A percentile compares a stretch with the other conserved stretches of the same genome.
phyloP scores from a whole-genome alignment of 306 rosid genomes.

The Carpinus viminea region DNA sequence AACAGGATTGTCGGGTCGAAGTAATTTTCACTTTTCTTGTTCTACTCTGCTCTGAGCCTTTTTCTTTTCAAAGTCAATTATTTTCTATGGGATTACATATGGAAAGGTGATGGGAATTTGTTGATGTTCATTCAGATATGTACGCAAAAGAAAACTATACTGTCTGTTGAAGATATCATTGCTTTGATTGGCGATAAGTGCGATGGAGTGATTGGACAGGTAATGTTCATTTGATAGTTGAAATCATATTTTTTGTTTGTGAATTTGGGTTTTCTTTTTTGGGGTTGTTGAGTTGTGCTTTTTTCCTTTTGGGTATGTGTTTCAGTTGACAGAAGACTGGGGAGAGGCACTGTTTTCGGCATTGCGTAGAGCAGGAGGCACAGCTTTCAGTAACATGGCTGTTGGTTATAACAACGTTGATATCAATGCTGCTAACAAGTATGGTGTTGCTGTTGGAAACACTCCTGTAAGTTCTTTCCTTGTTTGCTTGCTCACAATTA shows the following conservation, averaged over 20 bases:
- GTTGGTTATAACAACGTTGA: conserved; percentile 97
- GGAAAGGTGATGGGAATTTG: conserved; percentile 13
- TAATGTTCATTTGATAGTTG: conserved; percentile 5
- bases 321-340: conserved; percentile 98
- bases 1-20: conserved; percentile 90
- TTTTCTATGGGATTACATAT: background rate
- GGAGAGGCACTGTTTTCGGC: conserved; percentile 95
- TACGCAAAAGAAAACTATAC: conserved; percentile 89
- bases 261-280: conserved; percentile 3
- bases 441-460: conserved; percentile 94
- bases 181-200: conserved; percentile 90
- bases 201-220: conserved; percentile 99
- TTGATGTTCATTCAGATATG: conserved; percentile 63
- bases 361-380: conserved; percentile 94
- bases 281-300: conserved; percentile 14
- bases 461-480: conserved; percentile 60
- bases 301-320: conserved; percentile 17
- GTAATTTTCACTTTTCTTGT: conserved; percentile 38
- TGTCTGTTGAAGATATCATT: conserved; percentile 89
- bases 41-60: background rate
- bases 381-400: conserved; percentile 97
- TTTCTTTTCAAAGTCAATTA: background rate
- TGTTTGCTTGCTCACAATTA: background rate
- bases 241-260: conserved; percentile 5
- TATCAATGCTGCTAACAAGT: conserved; percentile 84